Percentiles rank a stretch among this genome's conserved stretches.
phyloP scores from a whole-genome alignment of 306 rosid species.

The Casuarina glauca region DNA sequence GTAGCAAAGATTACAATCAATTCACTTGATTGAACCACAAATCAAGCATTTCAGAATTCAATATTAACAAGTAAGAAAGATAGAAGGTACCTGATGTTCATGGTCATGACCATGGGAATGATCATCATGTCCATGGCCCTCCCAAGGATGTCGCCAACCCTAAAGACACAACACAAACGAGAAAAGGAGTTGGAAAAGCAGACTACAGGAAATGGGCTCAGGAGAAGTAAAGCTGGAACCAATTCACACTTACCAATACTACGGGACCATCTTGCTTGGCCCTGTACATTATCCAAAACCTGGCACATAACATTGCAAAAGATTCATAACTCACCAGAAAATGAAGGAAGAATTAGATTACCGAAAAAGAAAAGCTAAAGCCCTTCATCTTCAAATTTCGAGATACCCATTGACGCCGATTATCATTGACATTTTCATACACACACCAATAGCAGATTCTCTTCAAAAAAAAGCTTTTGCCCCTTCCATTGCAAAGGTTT shows the following conservation, averaged over 20 bases:
- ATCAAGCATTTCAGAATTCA: slow-evolving; percentile 1
- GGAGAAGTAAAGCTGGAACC: neutral
- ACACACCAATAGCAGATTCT: neutral
- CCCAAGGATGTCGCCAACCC: slow-evolving; percentile 99
- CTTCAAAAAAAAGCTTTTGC: neutral
- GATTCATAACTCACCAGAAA: slow-evolving; percentile 6
- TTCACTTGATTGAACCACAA: neutral
- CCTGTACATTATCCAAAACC: slow-evolving; percentile 95
- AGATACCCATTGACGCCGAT: neutral
- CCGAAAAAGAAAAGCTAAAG: neutral
- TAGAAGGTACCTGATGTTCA: slow-evolving; percentile 47
- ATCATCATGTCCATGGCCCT: slow-evolving; percentile 65
- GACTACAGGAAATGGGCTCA: neutral
- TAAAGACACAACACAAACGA: slow-evolving; percentile 22
- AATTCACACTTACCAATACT: slow-evolving; percentile 57
- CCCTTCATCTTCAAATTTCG: neutral
- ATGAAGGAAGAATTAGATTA: neutral
- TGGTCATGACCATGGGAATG: slow-evolving; percentile 45
- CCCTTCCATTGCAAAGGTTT: neutral
- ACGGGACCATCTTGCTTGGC: slow-evolving; percentile 98
- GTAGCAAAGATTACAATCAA: neutral
- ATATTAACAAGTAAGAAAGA: slow-evolving; percentile 2
- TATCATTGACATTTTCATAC: neutral
- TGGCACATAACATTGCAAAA: slow-evolving; percentile 24
- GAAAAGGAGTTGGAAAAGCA: neutral